These are phyloP conservation scores for Sporothrix variecibatus DNA, from an alignment of 2,329 filamentous ascomycete species.

Conservation along the genomic window DNA sequence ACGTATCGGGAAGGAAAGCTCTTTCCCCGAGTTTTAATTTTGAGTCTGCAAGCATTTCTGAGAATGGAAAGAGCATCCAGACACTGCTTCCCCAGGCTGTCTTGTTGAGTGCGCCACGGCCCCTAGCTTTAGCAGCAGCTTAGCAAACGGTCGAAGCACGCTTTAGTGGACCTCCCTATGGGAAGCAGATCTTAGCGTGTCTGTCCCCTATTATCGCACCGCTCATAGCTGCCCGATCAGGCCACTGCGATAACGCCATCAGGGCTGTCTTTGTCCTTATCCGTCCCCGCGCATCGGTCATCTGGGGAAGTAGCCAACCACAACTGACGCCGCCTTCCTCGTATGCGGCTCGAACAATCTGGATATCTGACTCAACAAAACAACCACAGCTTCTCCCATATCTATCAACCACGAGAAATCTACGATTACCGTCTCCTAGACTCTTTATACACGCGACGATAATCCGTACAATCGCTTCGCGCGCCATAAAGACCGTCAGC, in stretches of 20 bases:
- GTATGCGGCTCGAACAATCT: not conserved
- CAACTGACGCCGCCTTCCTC: not conserved
- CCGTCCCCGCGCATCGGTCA: not conserved
- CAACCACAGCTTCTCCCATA: not conserved
- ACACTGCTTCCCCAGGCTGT: not conserved
- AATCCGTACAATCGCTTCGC: not conserved
- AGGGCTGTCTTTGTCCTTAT: constrained; percentile 1
- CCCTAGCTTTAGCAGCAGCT: constrained; percentile 3
- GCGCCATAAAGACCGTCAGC: not conserved
- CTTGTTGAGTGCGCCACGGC: constrained; percentile 8
- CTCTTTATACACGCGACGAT: not conserved
- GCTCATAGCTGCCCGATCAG: not conserved
- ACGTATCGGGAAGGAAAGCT: not conserved
- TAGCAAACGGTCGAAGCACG: not conserved
- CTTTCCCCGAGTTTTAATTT: not conserved
- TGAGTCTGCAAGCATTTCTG: not conserved
- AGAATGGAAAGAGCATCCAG: not conserved
- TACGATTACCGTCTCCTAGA: no score
- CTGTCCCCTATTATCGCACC: not conserved
- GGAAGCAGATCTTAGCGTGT: not conserved
- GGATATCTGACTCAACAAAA: not conserved
- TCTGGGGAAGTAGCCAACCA: constrained; percentile 15
- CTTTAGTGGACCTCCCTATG: constrained; percentile 1
- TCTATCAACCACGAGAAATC: not conserved
- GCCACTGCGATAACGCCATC: constrained; percentile 16